These are phyloP conservation scores for Mallotus nudiflorus DNA, from an alignment of 345 rosid genomes.

Conservation along the genomic window DNA sequence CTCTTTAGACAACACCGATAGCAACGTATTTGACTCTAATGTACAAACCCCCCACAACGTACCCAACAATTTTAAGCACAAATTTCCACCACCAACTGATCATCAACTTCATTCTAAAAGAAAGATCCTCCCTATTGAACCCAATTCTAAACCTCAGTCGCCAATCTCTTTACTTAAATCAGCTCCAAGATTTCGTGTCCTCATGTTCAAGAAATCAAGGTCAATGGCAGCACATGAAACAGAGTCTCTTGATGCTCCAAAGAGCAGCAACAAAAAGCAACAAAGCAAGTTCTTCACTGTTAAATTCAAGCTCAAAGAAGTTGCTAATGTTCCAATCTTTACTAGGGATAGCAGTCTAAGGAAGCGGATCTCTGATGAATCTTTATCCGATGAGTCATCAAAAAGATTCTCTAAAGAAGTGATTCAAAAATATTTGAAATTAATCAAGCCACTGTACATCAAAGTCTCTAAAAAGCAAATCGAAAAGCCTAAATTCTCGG, in stretches of 20 bases:
- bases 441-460: slow-evolving; percentile 24
- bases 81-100: slow-evolving; percentile 22
- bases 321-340: slow-evolving; percentile 25
- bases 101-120: slow-evolving; percentile 47
- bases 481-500: slow-evolving; percentile 29
- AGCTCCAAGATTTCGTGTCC: slow-evolving; percentile 56
- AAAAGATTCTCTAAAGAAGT: slow-evolving; percentile 22
- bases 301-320: slow-evolving; percentile 48
- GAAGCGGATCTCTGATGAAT: slow-evolving; percentile 19
- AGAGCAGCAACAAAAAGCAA: slow-evolving; percentile 13
- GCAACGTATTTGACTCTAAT: slow-evolving; percentile 23
- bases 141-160: slow-evolving; percentile 52
- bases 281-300: slow-evolving; percentile 38
- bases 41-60: slow-evolving; percentile 17
- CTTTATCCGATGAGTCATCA: slow-evolving; percentile 21
- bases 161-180: slow-evolving; percentile 64
- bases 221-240: slow-evolving; percentile 33
- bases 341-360: slow-evolving; percentile 39
- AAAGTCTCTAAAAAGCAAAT: slow-evolving; percentile 42
- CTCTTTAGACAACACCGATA: slow-evolving; percentile 11
- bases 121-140: slow-evolving; percentile 71
- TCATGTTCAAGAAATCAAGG: slow-evolving; percentile 56
- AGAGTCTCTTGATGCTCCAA: slow-evolving; percentile 19
- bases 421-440: slow-evolving; percentile 32
- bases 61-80: slow-evolving; percentile 6